These are phyloP conservation scores for Alternaria infectoria DNA, from an alignment of 2,329 filamentous ascomycete genomes.

Conservation along the genomic window DNA sequence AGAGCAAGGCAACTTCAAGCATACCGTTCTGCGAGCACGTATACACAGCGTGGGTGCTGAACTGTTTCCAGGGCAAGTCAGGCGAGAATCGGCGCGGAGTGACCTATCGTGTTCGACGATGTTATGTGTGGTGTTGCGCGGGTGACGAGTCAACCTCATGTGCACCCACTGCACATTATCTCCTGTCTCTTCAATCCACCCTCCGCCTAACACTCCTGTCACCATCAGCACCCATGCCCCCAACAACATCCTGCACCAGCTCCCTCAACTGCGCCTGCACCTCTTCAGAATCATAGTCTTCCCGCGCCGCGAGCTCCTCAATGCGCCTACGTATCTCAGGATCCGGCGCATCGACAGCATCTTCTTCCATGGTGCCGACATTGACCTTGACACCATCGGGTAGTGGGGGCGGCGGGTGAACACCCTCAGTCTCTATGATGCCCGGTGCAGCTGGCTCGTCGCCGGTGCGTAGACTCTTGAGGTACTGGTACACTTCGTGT, in stretches of 20 bases:
- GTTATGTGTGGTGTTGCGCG: neutral
- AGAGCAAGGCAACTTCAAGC: neutral
- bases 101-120: neutral
- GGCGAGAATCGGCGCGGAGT: neutral
- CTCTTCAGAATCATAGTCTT: constrained; percentile 81
- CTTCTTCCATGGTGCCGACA: constrained; percentile 72
- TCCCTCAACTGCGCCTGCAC: constrained; percentile 80
- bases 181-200: constrained; percentile 37
- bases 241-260: constrained; percentile 80
- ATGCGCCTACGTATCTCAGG: constrained; percentile 85
- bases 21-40: neutral
- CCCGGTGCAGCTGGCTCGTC: constrained; percentile 33
- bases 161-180: neutral
- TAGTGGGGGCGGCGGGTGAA: constrained; percentile 63
- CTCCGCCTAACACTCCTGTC: constrained; percentile 56
- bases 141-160: neutral
- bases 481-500: constrained; percentile 75
- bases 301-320: constrained; percentile 82
- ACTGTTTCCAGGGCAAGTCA: neutral
- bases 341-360: constrained; percentile 67
- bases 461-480: constrained; percentile 51
- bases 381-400: constrained; percentile 80
- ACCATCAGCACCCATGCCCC: constrained; percentile 67
- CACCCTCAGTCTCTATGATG: constrained; percentile 25
- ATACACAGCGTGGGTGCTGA: neutral